These are phyloP conservation scores for Neonectria neomacrospora DNA, from an alignment of 2,329 filamentous ascomycete genomes.

Conservation along the genomic window DNA sequence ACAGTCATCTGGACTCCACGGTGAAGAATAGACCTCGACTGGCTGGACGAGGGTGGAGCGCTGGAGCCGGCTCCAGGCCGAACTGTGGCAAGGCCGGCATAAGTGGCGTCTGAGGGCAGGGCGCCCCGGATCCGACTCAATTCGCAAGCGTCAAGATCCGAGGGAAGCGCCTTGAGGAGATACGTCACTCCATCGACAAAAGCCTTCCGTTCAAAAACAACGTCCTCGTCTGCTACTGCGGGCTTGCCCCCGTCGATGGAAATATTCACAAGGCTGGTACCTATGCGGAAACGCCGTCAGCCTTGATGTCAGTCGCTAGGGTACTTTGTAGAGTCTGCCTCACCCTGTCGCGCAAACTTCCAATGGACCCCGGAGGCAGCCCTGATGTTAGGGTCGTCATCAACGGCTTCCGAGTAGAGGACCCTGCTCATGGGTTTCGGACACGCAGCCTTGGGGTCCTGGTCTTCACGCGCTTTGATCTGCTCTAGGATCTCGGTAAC, in stretches of 20 bases:
- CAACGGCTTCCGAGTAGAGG: conserved; percentile 39
- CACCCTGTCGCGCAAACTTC: conserved; percentile 50
- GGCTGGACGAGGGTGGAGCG: not conserved
- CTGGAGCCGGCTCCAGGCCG: conserved; percentile 14
- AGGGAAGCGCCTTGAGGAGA: conserved; percentile 70
- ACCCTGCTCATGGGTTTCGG: conserved; percentile 40
- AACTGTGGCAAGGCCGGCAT: conserved; percentile 1
- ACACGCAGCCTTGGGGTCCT: conserved; percentile 18
- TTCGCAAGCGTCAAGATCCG: conserved; percentile 66
- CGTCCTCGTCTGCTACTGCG: conserved; percentile 38
- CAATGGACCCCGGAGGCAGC: conserved; percentile 48
- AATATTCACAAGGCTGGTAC: conserved; percentile 43
- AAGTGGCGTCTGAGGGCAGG: conserved; percentile 38
- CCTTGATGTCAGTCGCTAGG: not conserved
- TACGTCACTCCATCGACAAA: conserved; percentile 74
- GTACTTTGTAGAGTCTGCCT: not conserved
- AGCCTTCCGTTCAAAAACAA: conserved; percentile 63
- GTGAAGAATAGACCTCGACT: conserved; percentile 64
- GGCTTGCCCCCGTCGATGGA: conserved; percentile 44
- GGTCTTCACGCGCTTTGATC: conserved; percentile 8
- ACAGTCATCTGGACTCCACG: conserved; percentile 66
- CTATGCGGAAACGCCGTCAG: conserved; percentile 24
- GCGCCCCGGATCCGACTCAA: conserved; percentile 49
- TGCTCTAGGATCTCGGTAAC: conserved; percentile 31
- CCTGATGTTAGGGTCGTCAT: conserved; percentile 37